Evolutionary conservation across 2,329 filamentous ascomycete species (phyloP).

Genomic region (Cadophora gregata): DNA sequence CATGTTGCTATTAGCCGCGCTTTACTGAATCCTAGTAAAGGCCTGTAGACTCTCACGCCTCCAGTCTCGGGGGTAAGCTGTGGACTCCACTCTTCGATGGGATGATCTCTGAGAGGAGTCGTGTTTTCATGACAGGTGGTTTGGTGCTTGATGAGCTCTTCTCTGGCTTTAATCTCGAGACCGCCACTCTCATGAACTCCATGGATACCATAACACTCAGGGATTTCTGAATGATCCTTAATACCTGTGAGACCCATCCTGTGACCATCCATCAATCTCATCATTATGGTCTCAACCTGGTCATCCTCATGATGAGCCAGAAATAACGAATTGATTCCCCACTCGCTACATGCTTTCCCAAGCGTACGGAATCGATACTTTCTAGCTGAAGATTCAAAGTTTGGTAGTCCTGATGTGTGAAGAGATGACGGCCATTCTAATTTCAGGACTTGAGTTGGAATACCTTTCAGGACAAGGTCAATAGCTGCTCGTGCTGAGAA

Average conservation of each 20-base stretch:
- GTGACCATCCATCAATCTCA: conserved; percentile 74
- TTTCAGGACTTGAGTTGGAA: conserved; percentile 39
- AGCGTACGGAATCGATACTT: conserved; percentile 74
- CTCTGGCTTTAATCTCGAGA: background rate
- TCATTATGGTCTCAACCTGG: conserved; percentile 86
- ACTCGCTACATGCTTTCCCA: conserved; percentile 62
- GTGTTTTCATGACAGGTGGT: background rate
- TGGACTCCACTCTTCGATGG: background rate
- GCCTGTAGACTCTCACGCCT: conserved; percentile 71
- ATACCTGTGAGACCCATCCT: conserved; percentile 77
- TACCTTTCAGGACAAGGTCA: conserved; percentile 34
- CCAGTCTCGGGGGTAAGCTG: conserved; percentile 57
- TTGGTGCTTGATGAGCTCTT: background rate
- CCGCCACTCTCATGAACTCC: conserved; percentile 71
- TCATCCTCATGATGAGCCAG: conserved; percentile 91
- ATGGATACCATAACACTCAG: conserved; percentile 80
- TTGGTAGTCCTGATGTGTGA: conserved; percentile 53
- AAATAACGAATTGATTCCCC: conserved; percentile 65
- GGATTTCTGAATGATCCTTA: conserved; percentile 68
- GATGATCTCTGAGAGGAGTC: background rate
- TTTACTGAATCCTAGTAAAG: conserved; percentile 75
- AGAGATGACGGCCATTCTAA: conserved; percentile 57
- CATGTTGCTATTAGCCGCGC: conserved; percentile 78
- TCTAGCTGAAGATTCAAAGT: conserved; percentile 81
- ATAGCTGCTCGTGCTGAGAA: background rate